Evolutionary conservation across 805 yeast genomes (phyloP), one percentile per base, ranked within the genome.

Genomic region (Lipomyces sp.): DNA sequence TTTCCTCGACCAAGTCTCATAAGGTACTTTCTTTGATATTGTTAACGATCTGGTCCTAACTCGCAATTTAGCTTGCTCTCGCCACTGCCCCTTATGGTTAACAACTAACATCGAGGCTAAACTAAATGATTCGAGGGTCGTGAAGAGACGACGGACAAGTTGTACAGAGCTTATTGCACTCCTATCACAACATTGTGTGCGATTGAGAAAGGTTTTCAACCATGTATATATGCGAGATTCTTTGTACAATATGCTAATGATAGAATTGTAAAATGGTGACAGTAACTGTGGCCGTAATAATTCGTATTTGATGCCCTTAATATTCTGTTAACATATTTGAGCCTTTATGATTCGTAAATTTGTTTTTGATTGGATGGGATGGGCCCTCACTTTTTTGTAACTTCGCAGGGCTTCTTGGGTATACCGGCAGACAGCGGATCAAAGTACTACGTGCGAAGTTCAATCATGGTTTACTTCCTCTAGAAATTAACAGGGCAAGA

Each of bases 1-100:
- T 83, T 92, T 64, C 89, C 89, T 79, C 90, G 89, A 80, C 98
- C 98, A 70, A 87, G 87, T 71, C 82, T 94, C 76, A 83, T 94
- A 78, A 83, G 81, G 82, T 78, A 73, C 62, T 78, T 73, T 35
- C 48, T n/a, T n/a, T n/a, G 18, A 4, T 13, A 1, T 42, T 7
- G 8, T 4, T 11, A 42, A n/a, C 18, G 48, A 4, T 4, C 2
- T 42, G 24, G 29, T 15, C n/a, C 24, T 60, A 54, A 55, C 56
- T 5, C 29, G 13, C 45, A 57, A n/a, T 42, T 24, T 56, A 69
- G 69, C 45, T 63, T 65, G 29, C 29, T 67, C 37, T 67, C 70
- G 13, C 70, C 70, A 13, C 60, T 67, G 18, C 62, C 66, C 33
- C 45, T 42, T n/a, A 42, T 42, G 48, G 48, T 42, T 6, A 42